Evolutionary conservation across 345 rosid species (phyloP), one percentile per base, ranked within the genome.

Genomic region (Citropsis articulata): DNA sequence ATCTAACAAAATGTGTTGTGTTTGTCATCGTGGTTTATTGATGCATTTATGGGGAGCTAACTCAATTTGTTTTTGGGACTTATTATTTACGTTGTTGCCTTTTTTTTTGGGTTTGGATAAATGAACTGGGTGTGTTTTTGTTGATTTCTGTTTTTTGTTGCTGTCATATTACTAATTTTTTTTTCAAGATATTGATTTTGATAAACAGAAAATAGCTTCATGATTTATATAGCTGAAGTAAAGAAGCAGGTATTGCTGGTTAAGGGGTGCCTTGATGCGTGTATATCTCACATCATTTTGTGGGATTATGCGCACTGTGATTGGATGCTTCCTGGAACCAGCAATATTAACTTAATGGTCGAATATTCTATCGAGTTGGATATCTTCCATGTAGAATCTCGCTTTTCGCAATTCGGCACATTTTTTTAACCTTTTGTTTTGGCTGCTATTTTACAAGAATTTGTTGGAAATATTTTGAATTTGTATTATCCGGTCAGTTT

Each of bases 321-420:
- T 79, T 69, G 30, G 77, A 71, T 66, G 72, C 87, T 78, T 77
- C 65, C 62, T 76, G 48, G 65, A 64, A 62, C 85, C 81, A 77
- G 85, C 79, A 35, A 80, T n/a, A 81, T 61, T 66, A 78, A 10
- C 38, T n/a, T n/a, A 38, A 25, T 25, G 65, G 65, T 77, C 40
- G 38, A 75, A 81, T 66, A 60, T 72, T 75, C 30, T 83, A 84
- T 84, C 55, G 35, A 75, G 84, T 70, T 77, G 69, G 73, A 24
- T 77, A 42, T 71, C 75, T 66, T 4, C 14, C 0, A 3, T 28
- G 4, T 83, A 14, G 83, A 19, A 71, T 72, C 71, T 61, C 55
- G 1, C 83, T 79, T 83, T 85, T 82, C 21, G 75, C 83, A 0
- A 40, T 86, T 79, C 6, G 69, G 65, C 69, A 76, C 45, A 72